Evolutionary conservation across 1,139 yeast species (phyloP).

Genomic region (Nakaseomyces nivariensis): DNA sequence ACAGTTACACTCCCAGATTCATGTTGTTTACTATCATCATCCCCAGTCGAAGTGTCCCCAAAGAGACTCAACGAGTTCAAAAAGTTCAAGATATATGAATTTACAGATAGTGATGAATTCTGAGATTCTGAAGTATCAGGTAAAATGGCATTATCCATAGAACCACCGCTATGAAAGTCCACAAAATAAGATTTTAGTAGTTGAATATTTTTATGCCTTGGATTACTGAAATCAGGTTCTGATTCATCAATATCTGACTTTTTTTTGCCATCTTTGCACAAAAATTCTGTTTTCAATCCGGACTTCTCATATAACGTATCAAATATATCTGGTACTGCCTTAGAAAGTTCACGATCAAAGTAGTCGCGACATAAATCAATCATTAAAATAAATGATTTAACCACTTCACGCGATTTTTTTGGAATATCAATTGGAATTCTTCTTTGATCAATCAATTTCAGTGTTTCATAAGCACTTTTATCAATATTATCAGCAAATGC

Average conservation of each 20-base stretch:
- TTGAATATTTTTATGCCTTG: slow-evolving; percentile 33
- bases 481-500: slow-evolving; percentile 11
- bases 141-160: too few relatives aligned
- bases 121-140: too few relatives aligned
- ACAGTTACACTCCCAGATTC: slow-evolving; percentile 32
- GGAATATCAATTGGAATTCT: slow-evolving; percentile 13
- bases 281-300: slow-evolving; percentile 22
- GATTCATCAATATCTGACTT: slow-evolving; percentile 10
- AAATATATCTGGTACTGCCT: slow-evolving; percentile 19
- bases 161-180: slow-evolving; percentile 8
- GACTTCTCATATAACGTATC: slow-evolving; percentile 25
- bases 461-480: slow-evolving; percentile 16
- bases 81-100: slow-evolving; percentile 40
- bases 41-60: slow-evolving; percentile 7
- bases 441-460: slow-evolving; percentile 15
- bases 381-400: slow-evolving; percentile 17
- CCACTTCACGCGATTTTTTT: slow-evolving; percentile 15
- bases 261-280: slow-evolving; percentile 21
- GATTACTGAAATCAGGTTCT: slow-evolving; percentile 17
- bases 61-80: slow-evolving; percentile 54
- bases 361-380: slow-evolving; percentile 17
- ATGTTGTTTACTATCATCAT: slow-evolving; percentile 8
- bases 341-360: slow-evolving; percentile 12
- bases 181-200: slow-evolving; percentile 39
- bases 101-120: slow-evolving; percentile 1